Base-by-base conservation (phyloP, 345 rosid species). In the Mallotus nudiflorus region DNA sequence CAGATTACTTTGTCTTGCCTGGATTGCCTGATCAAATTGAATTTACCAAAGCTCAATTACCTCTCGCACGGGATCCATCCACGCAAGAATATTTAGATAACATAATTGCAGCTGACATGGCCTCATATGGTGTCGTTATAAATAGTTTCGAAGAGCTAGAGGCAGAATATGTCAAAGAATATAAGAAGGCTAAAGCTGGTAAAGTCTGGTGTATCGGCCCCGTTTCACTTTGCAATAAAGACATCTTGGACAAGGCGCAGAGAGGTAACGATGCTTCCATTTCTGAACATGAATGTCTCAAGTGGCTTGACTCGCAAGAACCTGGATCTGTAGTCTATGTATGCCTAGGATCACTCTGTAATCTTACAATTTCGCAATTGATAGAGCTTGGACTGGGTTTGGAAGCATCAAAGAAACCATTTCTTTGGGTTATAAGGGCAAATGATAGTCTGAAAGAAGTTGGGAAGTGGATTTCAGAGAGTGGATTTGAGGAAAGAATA, bases 81-180 rank as follows among this genome's bases (percentile, higher is more conserved):
- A 4, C n/a, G 5, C 16, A 18, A 54, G 42, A 27, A 18, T 39
- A 40, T 22, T 9, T 27, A 5, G 42, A 27, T 9, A 1, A 0
- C 28, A 28, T 29, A 3, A 4, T 27, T 22, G 51, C 9, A 16
- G 71, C 71, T 37, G 71, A 39, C 12, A 25, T 5, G 1, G 11
- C 14, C 19, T 18, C 15, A 11, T 55, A 39, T 19, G 71, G 71
- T 6, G 28, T 29, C 12, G n/a, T 68, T 39, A 12, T 68, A 24
- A 68, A 68, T 44, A 39, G 63, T 25, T 68, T 54, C 28, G 71
- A 68, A 19, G 71, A 56, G 53, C n/a, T 68, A n/a, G 71, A 68
- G 29, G 7, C 40, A 10, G 71, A 24, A 29, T 68, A 68, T 12
- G 25, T 27, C 16, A 35, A 55, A 10, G 62, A 42, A 29, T 51